Percentiles rank a stretch among this genome's conserved stretches.
phyloP scores from a whole-genome alignment of 129 eudicot genomes.

The Mikania micrantha region DNA sequence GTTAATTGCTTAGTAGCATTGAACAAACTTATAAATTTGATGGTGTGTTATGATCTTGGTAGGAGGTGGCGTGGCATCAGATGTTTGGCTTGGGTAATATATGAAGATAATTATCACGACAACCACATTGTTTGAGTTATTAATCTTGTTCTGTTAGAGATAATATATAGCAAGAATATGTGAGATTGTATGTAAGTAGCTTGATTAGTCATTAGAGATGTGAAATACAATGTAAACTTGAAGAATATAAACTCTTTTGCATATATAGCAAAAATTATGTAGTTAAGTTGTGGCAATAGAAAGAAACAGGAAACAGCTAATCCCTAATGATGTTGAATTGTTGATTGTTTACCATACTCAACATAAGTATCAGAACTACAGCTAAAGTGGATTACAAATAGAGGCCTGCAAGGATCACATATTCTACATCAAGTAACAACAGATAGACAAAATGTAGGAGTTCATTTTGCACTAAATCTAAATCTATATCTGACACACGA shows the following conservation, averaged over 20 bases:
- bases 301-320: not conserved
- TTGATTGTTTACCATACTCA: not conserved
- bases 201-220: constrained; percentile 6
- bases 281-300: not conserved
- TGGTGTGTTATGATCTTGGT: not conserved
- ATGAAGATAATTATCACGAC: no score
- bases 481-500: not conserved
- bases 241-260: not conserved
- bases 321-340: not conserved
- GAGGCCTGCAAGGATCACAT: constrained; percentile 13
- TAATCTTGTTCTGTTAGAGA: not conserved
- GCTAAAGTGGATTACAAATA: not conserved
- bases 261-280: not conserved
- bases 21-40: not conserved
- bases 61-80: no score
- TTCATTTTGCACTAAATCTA: not conserved
- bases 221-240: not conserved
- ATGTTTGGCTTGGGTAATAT: no score
- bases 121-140: not conserved
- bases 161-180: not conserved
- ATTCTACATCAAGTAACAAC: not conserved
- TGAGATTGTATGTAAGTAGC: constrained; percentile 4
- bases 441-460: not conserved
- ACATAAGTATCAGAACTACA: not conserved
- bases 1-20: not conserved